A percentile compares a stretch with the other conserved stretches of the same genome.
Conservation (phyloP, 306 rosid genomes). For the Gastrolobium villosum region DNA sequence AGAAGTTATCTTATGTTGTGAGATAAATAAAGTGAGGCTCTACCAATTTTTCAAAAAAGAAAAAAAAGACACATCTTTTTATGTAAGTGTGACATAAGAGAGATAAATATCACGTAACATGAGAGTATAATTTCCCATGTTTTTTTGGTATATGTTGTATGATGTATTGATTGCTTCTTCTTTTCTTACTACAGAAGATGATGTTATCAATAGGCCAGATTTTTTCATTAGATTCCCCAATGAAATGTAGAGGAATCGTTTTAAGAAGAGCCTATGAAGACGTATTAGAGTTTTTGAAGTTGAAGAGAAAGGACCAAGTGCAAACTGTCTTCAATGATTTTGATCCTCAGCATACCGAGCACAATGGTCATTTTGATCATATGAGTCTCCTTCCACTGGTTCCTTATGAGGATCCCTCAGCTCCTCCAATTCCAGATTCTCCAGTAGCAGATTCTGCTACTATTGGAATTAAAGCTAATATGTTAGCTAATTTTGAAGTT, state of each 20-base stretch:
- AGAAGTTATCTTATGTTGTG: too few species aligned
- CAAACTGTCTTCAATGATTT: not conserved
- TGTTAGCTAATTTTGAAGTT: not conserved
- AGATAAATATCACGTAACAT: too few species aligned
- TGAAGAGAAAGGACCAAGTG: slow-evolving; percentile 25
- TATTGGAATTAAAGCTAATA: not conserved
- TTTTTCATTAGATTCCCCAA: slow-evolving; percentile 11
- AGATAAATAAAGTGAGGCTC: too few species aligned
- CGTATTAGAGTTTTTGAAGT: not conserved
- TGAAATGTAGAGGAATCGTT: slow-evolving; percentile 26
- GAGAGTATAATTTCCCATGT: too few species aligned
- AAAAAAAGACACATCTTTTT: too few species aligned
- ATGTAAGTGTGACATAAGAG: too few species aligned
- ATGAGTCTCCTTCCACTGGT: not conserved
- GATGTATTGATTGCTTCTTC: not conserved
- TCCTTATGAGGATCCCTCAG: slow-evolving; percentile 24
- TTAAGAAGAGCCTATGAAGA: slow-evolving; percentile 14
- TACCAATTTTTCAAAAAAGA: too few species aligned
- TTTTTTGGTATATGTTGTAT: not conserved
- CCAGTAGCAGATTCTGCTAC: not conserved
- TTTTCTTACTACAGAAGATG: slow-evolving; percentile 29
- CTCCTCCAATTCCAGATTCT: slow-evolving; percentile 42
- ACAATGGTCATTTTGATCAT: too few species aligned
- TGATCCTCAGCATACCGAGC: not conserved
- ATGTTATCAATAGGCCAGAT: slow-evolving; percentile 7